These are phyloP conservation scores for Coprinopsis strossmayeri DNA, from an alignment of 768 basidiomycete genomes.

Conservation along the genomic window DNA sequence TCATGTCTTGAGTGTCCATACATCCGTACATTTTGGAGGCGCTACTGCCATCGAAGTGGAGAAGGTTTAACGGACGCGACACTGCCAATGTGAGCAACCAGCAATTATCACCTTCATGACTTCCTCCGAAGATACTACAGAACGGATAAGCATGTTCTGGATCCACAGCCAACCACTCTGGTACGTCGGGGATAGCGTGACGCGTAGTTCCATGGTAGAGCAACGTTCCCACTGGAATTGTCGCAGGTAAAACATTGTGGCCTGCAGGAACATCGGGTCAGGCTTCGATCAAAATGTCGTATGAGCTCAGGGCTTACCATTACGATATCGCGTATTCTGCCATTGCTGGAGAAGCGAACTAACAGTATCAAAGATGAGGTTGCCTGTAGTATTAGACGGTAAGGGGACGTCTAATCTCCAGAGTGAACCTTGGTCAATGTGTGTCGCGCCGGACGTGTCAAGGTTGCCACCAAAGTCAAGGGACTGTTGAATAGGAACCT, in stretches of 20 bases:
- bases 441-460: too few relatives aligned
- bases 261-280: not conserved
- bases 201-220: constrained; percentile 7
- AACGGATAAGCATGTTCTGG: constrained; percentile 35
- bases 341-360: constrained; percentile 29
- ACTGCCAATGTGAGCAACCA: constrained; percentile 35
- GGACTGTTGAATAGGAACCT: not conserved
- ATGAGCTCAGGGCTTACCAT: constrained; percentile 22
- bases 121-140: constrained; percentile 18
- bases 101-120: constrained; percentile 22
- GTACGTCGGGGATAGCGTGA: constrained; percentile 15
- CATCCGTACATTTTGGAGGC: constrained; percentile 38
- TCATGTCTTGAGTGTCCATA: constrained; percentile 42
- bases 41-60: constrained; percentile 50
- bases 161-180: constrained; percentile 33
- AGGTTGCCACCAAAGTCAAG: too few relatives aligned
- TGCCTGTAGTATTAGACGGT: constrained; percentile 18
- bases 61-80: constrained; percentile 32
- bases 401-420: constrained; percentile 11
- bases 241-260: constrained; percentile 8
- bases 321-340: constrained; percentile 31
- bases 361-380: constrained; percentile 29
- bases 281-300: not conserved
- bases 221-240: constrained; percentile 3
- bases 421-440: not conserved